Evolutionary conservation across 257 asterid species (phyloP).

Genomic region (Verbascum thapsus): DNA sequence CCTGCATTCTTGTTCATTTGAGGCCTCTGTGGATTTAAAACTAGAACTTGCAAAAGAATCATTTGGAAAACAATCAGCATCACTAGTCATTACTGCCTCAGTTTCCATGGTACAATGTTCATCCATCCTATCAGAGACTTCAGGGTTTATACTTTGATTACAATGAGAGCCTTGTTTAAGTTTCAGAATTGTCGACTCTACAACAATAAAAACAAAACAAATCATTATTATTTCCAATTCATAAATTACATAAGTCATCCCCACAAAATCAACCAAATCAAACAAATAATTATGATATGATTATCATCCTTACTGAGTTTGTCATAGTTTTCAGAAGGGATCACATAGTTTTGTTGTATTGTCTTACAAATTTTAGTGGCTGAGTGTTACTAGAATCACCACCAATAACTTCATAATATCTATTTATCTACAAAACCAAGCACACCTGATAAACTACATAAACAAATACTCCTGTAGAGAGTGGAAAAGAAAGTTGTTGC

Average conservation of each 20-base stretch:
- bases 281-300: neutral
- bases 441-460: neutral
- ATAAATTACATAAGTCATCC: neutral
- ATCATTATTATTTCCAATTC: neutral
- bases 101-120: constrained; percentile 31
- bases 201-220: constrained; percentile 20
- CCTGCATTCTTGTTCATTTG: constrained; percentile 31
- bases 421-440: neutral
- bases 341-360: constrained; percentile 4
- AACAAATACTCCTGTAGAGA: neutral
- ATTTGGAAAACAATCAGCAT: constrained; percentile 37
- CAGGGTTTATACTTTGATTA: constrained; percentile 35
- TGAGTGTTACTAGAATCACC: neutral
- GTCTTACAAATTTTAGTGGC: constrained; percentile 1
- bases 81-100: constrained; percentile 30
- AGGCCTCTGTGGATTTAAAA: constrained; percentile 32
- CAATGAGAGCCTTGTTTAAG: constrained; percentile 72
- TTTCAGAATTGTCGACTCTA: constrained; percentile 77
- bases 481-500: neutral
- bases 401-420: neutral
- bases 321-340: neutral
- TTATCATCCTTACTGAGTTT: neutral
- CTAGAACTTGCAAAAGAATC: constrained; percentile 34
- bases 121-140: constrained; percentile 32
- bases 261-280: too few species aligned